phyloP scores from a whole-genome alignment of 2,329 filamentous ascomycete genomes.

The Trichophyton schoenleinii region DNA sequence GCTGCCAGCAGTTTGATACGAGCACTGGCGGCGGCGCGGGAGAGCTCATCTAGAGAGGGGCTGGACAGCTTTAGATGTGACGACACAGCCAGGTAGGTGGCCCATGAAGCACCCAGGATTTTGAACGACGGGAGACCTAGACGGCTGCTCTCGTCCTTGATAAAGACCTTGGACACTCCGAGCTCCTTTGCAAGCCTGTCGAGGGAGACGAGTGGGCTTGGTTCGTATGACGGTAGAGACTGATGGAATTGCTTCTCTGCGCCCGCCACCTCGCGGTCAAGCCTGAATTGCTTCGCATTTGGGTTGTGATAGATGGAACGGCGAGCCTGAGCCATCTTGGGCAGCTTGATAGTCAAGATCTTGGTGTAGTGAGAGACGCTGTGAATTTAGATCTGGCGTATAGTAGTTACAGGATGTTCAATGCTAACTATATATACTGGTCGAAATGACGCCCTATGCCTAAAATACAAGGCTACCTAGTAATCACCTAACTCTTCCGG shows the following conservation, averaged over 20 bases:
- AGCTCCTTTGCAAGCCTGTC: slow-evolving; percentile 45
- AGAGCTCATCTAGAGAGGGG: slow-evolving; percentile 35
- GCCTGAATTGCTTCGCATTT: slow-evolving; percentile 11
- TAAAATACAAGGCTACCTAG: not conserved
- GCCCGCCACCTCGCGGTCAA: not conserved
- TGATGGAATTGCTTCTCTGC: slow-evolving; percentile 42
- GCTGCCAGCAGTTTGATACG: slow-evolving; percentile 45
- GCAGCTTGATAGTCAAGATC: not conserved
- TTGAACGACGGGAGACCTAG: slow-evolving; percentile 66
- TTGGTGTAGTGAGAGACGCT: not conserved
- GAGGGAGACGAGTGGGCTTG: slow-evolving; percentile 45
- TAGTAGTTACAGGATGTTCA: not conserved
- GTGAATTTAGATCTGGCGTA: too few species aligned
- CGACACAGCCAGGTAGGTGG: slow-evolving; percentile 46
- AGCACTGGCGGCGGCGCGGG: slow-evolving; percentile 19
- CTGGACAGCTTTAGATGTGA: slow-evolving; percentile 34
- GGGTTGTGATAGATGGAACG: slow-evolving; percentile 9
- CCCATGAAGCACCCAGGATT: slow-evolving; percentile 68
- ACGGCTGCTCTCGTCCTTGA: slow-evolving; percentile 60
- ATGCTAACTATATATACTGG: not conserved
- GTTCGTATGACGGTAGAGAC: slow-evolving; percentile 43
- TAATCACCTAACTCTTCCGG: too few species aligned
- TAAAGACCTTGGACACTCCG: slow-evolving; percentile 44
- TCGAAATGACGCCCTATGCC: not conserved
- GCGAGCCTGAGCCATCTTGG: slow-evolving; percentile 3